phyloP scores from a whole-genome alignment of 2,329 filamentous ascomycete species.

The Ophiocordyceps camponoti-floridani region DNA sequence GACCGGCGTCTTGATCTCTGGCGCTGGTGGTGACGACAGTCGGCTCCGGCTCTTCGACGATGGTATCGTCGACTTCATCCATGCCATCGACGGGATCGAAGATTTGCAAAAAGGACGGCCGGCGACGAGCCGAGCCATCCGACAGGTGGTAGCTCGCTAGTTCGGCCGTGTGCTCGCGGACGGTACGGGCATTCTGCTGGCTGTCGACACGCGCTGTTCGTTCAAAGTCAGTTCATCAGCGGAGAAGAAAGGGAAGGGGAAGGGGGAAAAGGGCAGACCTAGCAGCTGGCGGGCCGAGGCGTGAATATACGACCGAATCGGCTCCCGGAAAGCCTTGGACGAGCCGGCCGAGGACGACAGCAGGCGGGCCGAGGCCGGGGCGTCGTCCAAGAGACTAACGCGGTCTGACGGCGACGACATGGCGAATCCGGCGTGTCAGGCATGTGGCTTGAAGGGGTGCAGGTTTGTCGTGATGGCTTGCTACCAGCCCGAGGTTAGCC shows the following conservation, averaged over 20 bases:
- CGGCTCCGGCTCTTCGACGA: constrained; percentile 41
- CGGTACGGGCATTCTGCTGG: constrained; percentile 56
- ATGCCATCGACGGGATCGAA: constrained; percentile 6
- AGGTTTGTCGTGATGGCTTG: not conserved
- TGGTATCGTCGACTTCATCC: constrained; percentile 25
- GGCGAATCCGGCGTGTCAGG: not conserved
- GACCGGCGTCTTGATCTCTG: constrained; percentile 8
- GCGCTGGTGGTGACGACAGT: constrained; percentile 8
- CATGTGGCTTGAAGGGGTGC: not conserved
- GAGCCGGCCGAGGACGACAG: constrained; percentile 23
- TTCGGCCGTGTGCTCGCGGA: constrained; percentile 76
- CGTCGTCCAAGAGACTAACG: constrained; percentile 5
- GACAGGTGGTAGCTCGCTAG: constrained; percentile 68
- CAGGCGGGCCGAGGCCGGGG: constrained; percentile 6
- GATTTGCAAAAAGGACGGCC: constrained; percentile 25
- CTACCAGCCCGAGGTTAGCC: not conserved
- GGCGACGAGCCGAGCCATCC: constrained; percentile 30
- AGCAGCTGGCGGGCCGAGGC: constrained; percentile 41
- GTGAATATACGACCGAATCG: constrained; percentile 55
- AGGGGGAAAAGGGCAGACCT: constrained; percentile 21
- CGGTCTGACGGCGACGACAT: not conserved
- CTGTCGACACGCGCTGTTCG: constrained; percentile 41
- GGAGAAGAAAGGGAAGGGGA: not conserved
- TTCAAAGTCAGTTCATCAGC: not conserved
- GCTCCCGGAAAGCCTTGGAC: constrained; percentile 33